Conservation (phyloP, 164 flowering plant species). For the Aristolochia californica region DNA sequence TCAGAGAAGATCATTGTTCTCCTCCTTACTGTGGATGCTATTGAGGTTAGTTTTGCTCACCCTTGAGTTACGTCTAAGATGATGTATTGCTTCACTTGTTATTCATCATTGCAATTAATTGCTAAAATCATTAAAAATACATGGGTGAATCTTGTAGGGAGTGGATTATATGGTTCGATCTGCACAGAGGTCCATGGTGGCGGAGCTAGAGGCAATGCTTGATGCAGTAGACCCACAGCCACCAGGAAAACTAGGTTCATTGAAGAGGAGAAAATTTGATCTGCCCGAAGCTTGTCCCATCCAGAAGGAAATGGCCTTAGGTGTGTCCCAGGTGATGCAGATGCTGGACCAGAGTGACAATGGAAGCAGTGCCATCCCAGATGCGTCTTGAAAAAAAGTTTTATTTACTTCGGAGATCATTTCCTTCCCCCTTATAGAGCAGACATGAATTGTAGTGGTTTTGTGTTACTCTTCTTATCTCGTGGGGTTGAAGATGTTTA, state of each 20-base stretch:
- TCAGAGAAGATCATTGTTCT: constrained; percentile 84
- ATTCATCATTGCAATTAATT: too few relatives aligned
- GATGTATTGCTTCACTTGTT: too few relatives aligned
- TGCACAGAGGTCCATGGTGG: constrained; percentile 75
- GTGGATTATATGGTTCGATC: constrained; percentile 73
- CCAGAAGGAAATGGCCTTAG: constrained; percentile 71
- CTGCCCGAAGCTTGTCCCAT: constrained; percentile 50
- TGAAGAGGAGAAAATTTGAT: constrained; percentile 78
- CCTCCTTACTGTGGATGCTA: constrained; percentile 83
- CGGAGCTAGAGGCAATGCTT: constrained; percentile 91
- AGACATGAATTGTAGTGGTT: not conserved
- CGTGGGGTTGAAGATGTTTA: not conserved
- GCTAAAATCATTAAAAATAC: too few relatives aligned
- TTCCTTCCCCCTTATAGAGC: not conserved
- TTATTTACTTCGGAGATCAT: constrained; percentile 18
- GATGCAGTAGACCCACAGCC: constrained; percentile 95
- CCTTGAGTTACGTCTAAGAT: too few relatives aligned
- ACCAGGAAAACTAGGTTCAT: constrained; percentile 40
- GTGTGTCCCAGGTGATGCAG: constrained; percentile 76
- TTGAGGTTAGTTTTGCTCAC: constrained; percentile 46
- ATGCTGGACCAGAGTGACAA: constrained; percentile 52
- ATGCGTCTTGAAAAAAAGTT: too few relatives aligned
- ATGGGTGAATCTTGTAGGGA: constrained; percentile 32
- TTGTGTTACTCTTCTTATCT: too few relatives aligned
- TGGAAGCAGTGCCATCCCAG: constrained; percentile 12